Percentiles rank a stretch among this genome's conserved stretches.
Conservation (phyloP, 768 basidiomycete species). For the Polyporus arcularius region DNA sequence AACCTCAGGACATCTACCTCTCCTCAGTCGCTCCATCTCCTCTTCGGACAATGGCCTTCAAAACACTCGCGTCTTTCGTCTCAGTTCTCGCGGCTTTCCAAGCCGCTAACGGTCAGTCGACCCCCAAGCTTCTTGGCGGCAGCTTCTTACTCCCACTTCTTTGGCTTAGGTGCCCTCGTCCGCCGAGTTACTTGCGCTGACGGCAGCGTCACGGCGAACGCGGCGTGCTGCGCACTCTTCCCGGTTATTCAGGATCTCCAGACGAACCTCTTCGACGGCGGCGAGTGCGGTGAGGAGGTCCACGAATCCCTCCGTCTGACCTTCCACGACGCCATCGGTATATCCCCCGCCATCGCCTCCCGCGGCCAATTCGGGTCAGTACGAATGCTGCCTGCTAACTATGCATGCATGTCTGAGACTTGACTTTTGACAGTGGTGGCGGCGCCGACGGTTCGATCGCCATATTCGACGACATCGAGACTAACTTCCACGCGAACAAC, state of each 20-base stretch:
- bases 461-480: constrained; percentile 44
- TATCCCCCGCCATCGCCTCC: constrained; percentile 19
- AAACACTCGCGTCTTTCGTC: constrained; percentile 19
- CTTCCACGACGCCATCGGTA: constrained; percentile 30
- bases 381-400: neutral
- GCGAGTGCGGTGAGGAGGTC: constrained; percentile 36
- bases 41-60: constrained; percentile 25
- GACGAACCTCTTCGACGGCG: constrained; percentile 35
- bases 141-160: neutral
- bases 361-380: constrained; percentile 16
- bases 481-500: constrained; percentile 42
- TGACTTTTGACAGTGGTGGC: constrained; percentile 22
- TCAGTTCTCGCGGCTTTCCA: constrained; percentile 22
- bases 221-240: constrained; percentile 19
- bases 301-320: constrained; percentile 33
- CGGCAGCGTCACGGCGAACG: constrained; percentile 17
- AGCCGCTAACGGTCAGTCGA: constrained; percentile 18
- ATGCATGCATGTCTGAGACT: neutral
- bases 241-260: constrained; percentile 29
- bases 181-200: constrained; percentile 25
- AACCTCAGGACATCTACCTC: constrained; percentile 10
- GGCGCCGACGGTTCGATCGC: constrained; percentile 50
- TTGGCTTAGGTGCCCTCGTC: constrained; percentile 12
- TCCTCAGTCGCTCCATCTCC: neutral
- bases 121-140: neutral